Conservation (phyloP, 2,329 filamentous ascomycete genomes). For the Diplodia mutila region DNA sequence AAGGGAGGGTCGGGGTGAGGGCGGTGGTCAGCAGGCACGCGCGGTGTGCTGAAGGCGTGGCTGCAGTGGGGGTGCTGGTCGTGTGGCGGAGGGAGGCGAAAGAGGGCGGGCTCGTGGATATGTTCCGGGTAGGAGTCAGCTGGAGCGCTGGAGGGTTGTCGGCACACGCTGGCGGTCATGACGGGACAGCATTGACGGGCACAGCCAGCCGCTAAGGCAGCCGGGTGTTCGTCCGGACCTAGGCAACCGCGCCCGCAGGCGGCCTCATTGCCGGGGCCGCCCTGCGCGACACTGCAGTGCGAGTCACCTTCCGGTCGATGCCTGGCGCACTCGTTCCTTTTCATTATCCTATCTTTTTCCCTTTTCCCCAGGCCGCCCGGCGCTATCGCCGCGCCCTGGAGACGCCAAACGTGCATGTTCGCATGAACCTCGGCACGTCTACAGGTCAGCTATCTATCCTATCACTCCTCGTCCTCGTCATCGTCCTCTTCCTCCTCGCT, state of each 20-base stretch:
- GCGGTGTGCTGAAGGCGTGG: not conserved
- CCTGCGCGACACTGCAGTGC: not conserved
- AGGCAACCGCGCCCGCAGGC: constrained; percentile 15
- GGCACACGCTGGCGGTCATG: constrained; percentile 23
- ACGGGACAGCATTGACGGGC: constrained; percentile 15
- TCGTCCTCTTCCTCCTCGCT: constrained; percentile 55
- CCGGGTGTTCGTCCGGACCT: constrained; percentile 4
- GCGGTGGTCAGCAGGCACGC: constrained; percentile 7
- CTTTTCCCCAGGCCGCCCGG: not conserved
- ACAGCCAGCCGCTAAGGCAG: constrained; percentile 6
- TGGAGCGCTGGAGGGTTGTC: constrained; percentile 19
- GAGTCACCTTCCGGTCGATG: not conserved
- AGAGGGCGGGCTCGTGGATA: constrained; percentile 5
- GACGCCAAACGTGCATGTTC: not conserved
- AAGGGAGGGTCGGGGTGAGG: constrained; percentile 10
- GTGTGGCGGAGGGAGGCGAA: constrained; percentile 10
- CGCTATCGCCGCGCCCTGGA: not conserved
- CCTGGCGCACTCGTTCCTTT: not conserved
- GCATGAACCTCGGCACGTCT: not conserved
- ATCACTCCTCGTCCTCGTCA: constrained; percentile 26
- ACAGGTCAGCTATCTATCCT: constrained; percentile 9
- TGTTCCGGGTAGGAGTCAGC: constrained; percentile 22
- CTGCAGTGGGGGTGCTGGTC: constrained; percentile 6
- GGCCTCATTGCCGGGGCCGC: constrained; percentile 4
- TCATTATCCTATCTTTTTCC: not conserved